Conservation (phyloP, 2,329 filamentous ascomycete genomes). For the Sclerotinia borealis region DNA sequence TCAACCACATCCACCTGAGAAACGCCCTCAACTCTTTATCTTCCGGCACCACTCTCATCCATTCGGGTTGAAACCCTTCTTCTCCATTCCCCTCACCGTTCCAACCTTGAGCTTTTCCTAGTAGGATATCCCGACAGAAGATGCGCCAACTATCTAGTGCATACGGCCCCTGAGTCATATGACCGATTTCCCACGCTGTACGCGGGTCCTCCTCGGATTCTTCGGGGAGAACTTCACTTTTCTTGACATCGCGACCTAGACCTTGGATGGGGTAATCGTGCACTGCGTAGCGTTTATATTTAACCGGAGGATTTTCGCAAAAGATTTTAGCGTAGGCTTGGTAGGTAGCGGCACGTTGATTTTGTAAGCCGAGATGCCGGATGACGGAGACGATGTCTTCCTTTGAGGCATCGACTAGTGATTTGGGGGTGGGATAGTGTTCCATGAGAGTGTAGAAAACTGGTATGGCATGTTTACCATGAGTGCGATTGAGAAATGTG, state of each 20-base stretch:
- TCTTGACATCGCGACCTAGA: slow-evolving; percentile 43
- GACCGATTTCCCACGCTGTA: slow-evolving; percentile 71
- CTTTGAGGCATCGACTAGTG: slow-evolving; percentile 52
- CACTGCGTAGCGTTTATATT: slow-evolving; percentile 50
- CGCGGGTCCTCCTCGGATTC: slow-evolving; percentile 31
- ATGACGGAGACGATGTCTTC: slow-evolving; percentile 58
- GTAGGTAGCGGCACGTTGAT: slow-evolving; percentile 59
- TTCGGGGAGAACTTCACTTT: slow-evolving; percentile 42
- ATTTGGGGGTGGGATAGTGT: slow-evolving; percentile 59
- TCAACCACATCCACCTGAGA: slow-evolving; percentile 86
- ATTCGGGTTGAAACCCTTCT: slow-evolving; percentile 69
- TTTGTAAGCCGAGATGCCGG: slow-evolving; percentile 63
- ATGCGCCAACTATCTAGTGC: slow-evolving; percentile 89
- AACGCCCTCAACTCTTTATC: slow-evolving; percentile 90
- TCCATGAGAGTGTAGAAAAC: slow-evolving; percentile 63
- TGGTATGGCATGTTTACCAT: slow-evolving; percentile 68
- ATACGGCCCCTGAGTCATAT: slow-evolving; percentile 77
- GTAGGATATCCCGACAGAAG: slow-evolving; percentile 76
- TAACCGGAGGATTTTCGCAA: slow-evolving; percentile 52
- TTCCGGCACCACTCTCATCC: slow-evolving; percentile 75
- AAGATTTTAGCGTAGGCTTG: slow-evolving; percentile 66
- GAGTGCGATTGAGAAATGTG: slow-evolving; percentile 78
- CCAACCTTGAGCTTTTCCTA: slow-evolving; percentile 60
- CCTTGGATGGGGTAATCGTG: slow-evolving; percentile 47
- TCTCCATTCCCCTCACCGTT: slow-evolving; percentile 57